Base-by-base conservation (phyloP, 1,139 yeast genomes). In the Yamadazyma songkhlaensis region DNA sequence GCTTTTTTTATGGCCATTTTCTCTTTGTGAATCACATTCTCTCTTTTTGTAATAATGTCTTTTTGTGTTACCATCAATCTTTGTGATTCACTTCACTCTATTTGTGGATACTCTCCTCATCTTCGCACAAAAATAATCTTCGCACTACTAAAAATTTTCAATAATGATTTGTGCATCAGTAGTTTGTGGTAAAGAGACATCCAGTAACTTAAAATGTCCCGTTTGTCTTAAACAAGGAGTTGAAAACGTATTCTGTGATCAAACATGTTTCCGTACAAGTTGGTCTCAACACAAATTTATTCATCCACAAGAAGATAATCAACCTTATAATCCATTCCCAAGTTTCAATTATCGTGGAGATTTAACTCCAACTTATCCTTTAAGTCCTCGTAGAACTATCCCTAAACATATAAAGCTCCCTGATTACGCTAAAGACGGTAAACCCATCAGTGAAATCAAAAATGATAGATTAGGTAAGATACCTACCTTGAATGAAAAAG, bases 161-260 rank as follows among this genome's bases (percentile, higher is more conserved):
- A 8, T 10, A 9, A 47, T 47, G 50, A 41, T 60, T 31, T 87
- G 96, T 62, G 68, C 84, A 10, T 84, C 95, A 13, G 76, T 85
- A 22, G 85, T 79, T 47, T 92, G 99, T 66, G 94, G 94, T 25
- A 88, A 88, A 53, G 74, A 71, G 30, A 88, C 96, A 9, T 72
- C 74, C 2, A 84, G 94, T 28, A 66, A 74, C 29, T 69, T 92
- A 49, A 89, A 89, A 56, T 92, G 99, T 59, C 99, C 99, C 1
- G 71, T 90, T 10, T 92, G 99, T 62, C 64, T 92, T 45, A 90
- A 92, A 57, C 74, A 73, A 44, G 87, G 81, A 14, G 53, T 76
- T 32, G 67, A 72, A 32, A 70, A 77, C 39, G 74, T 74, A 17
- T 92, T 90, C 62, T 94, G 99, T 64, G 74, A 82, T 55, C 96